Conservation (phyloP, 2,329 filamentous ascomycete genomes). For the Penicillium sclerotigenum region DNA sequence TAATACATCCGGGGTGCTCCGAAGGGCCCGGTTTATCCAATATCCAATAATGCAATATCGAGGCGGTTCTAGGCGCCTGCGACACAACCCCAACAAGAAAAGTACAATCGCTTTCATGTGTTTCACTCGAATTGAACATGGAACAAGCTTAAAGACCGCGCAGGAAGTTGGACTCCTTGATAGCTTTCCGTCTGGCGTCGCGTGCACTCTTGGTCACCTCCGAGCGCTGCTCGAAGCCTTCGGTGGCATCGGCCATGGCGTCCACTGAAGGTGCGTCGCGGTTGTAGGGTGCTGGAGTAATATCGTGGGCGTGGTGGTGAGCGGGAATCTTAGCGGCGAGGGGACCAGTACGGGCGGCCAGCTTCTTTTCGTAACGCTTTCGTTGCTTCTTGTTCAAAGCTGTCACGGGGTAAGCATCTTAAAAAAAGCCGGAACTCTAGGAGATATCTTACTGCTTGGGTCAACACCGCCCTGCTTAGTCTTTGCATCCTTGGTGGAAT, state of each 20-base stretch:
- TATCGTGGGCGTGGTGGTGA: slow-evolving; percentile 46
- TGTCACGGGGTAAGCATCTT: slow-evolving; percentile 24
- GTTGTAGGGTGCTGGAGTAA: slow-evolving; percentile 41
- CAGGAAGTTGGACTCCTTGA: slow-evolving; percentile 49
- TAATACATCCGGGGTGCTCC: slow-evolving; percentile 29
- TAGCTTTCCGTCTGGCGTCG: slow-evolving; percentile 45
- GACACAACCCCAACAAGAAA: slow-evolving; percentile 4
- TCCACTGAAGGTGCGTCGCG: slow-evolving; percentile 22
- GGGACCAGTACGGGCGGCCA: slow-evolving; percentile 40
- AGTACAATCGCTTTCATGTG: slow-evolving; percentile 9
- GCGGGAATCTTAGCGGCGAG: slow-evolving; percentile 43
- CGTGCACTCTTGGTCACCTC: slow-evolving; percentile 47
- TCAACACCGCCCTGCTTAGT: slow-evolving; percentile 38
- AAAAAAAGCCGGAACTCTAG: background rate
- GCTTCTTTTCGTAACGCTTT: slow-evolving; percentile 47
- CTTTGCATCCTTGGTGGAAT: slow-evolving; percentile 33
- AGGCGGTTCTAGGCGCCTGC: slow-evolving; percentile 10
- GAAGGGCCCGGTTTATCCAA: slow-evolving; percentile 9
- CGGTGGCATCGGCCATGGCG: slow-evolving; percentile 33
- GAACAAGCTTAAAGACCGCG: slow-evolving; percentile 40
- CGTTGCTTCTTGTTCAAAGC: slow-evolving; percentile 49
- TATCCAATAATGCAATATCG: slow-evolving; percentile 11
- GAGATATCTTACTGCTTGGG: slow-evolving; percentile 36
- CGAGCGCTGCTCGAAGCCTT: slow-evolving; percentile 36
- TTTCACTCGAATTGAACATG: slow-evolving; percentile 2